Evolutionary conservation across 176 grass and related monocot genomes (phyloP).

Genomic region (Bolboschoenus planiculmis): DNA sequence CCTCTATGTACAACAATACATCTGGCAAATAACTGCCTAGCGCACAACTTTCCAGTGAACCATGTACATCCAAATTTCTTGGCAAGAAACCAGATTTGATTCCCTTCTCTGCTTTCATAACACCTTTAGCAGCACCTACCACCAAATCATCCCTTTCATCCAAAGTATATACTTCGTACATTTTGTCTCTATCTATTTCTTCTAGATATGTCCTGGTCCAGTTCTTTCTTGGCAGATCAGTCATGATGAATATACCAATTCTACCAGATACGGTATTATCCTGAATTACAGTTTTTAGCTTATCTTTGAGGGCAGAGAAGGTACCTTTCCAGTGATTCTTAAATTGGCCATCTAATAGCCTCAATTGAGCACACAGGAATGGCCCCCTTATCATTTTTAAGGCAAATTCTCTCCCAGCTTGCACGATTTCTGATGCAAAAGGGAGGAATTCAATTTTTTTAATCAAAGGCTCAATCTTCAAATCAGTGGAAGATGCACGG

Average conservation of each 20-base stretch:
- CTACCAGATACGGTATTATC: conserved; percentile 26
- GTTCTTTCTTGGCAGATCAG: conserved; percentile 65
- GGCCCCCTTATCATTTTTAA: conserved; percentile 56
- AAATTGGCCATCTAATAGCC: conserved; percentile 93
- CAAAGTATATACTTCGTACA: conserved; percentile 51
- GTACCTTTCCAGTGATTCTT: conserved; percentile 95
- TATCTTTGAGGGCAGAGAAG: conserved; percentile 76
- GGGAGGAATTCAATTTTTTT: conserved; percentile 72
- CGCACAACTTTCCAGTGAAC: conserved; percentile 31
- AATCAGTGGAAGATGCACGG: conserved; percentile 54
- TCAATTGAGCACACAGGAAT: conserved; percentile 82
- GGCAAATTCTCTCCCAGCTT: conserved; percentile 63
- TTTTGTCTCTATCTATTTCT: conserved; percentile 51
- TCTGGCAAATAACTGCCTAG: conserved; percentile 48
- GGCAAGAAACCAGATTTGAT: conserved; percentile 69
- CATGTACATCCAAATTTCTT: conserved; percentile 20
- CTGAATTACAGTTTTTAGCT: conserved; percentile 44
- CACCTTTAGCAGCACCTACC: conserved; percentile 39
- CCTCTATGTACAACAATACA: conserved; percentile 71
- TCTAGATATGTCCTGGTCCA: conserved; percentile 78
- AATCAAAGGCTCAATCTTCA: conserved; percentile 41
- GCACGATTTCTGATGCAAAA: conserved; percentile 77
- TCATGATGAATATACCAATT: conserved; percentile 90
- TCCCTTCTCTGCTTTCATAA: conserved; percentile 79
- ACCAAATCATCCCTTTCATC: conserved; percentile 70